Evolutionary conservation across 2,329 filamentous ascomycete species (phyloP).

Genomic region (Aphanoascus verrucosus): DNA sequence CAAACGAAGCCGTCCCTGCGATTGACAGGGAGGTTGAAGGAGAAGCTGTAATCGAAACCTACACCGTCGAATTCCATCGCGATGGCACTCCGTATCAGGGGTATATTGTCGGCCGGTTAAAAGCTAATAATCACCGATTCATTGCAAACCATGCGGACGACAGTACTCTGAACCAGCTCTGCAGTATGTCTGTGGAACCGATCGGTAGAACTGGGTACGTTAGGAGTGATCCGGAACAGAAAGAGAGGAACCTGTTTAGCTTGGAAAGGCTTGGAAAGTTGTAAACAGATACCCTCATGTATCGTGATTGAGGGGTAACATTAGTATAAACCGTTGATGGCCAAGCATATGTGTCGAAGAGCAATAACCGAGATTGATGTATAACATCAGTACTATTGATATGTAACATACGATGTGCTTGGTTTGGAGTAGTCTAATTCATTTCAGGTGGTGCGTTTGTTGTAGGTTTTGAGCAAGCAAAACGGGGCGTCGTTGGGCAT

Average conservation of each 20-base stretch:
- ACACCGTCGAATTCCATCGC: conserved; percentile 48
- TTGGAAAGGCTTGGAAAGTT: conserved; percentile 9
- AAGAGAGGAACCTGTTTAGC: conserved; percentile 10
- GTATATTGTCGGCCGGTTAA: conserved; percentile 45
- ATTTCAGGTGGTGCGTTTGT: too few species aligned
- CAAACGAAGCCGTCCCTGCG: conserved; percentile 32
- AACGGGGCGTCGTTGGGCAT: too few species aligned
- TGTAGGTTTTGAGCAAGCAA: too few species aligned
- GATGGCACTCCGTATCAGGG: conserved; percentile 40
- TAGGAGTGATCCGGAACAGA: conserved; percentile 1
- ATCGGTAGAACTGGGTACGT: conserved; percentile 43
- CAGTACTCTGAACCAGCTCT: conserved; percentile 38
- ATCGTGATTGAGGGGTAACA: too few species aligned
- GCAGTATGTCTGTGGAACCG: conserved; percentile 36
- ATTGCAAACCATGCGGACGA: conserved; percentile 48
- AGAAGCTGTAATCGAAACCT: conserved; percentile 48
- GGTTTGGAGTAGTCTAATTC: too few species aligned
- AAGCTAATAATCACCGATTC: conserved; percentile 40
- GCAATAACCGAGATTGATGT: too few species aligned
- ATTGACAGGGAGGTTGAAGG: conserved; percentile 40
- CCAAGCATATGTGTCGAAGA: too few species aligned
- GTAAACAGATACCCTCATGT: background rate
- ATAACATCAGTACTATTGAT: too few species aligned
- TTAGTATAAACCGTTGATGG: too few species aligned
- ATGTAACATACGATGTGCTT: too few species aligned